These are phyloP conservation scores for Cytidiella melzeri DNA, from an alignment of 768 basidiomycete species.

Conservation along the genomic window DNA sequence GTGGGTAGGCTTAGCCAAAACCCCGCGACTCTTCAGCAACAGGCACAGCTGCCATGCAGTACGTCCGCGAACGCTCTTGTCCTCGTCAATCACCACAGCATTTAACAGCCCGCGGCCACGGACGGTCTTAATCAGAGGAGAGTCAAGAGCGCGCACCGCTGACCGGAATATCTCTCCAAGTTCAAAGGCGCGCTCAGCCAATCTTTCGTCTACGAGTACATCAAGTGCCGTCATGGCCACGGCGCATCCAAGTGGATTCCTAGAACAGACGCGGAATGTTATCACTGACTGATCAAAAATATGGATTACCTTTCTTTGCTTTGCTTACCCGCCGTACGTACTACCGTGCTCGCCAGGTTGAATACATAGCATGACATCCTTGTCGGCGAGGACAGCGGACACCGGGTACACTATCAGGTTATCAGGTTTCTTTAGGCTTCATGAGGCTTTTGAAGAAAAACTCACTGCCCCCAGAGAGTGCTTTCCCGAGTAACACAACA, in stretches of 20 bases:
- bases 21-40: slow-evolving; percentile 82
- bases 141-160: slow-evolving; percentile 50
- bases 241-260: slow-evolving; percentile 95
- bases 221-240: slow-evolving; percentile 88
- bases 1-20: slow-evolving; percentile 95
- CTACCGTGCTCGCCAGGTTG: slow-evolving; percentile 93
- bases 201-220: slow-evolving; percentile 84
- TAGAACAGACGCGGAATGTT: slow-evolving; percentile 21
- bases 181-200: slow-evolving; percentile 70
- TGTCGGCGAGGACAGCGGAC: slow-evolving; percentile 87
- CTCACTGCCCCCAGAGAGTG: slow-evolving; percentile 89
- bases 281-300: slow-evolving; percentile 1
- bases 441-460: slow-evolving; percentile 10
- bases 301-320: too few relatives aligned
- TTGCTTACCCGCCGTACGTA: slow-evolving; percentile 85
- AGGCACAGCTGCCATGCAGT: slow-evolving; percentile 96
- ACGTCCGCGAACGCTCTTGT: slow-evolving; percentile 64
- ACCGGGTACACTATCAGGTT: slow-evolving; percentile 81
- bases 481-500: slow-evolving; percentile 90
- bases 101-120: slow-evolving; percentile 88
- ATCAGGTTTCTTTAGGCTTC: not conserved
- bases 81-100: slow-evolving; percentile 89
- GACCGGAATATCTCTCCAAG: slow-evolving; percentile 81
- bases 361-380: slow-evolving; percentile 92
- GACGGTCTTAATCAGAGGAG: slow-evolving; percentile 70